Evolutionary conservation across 768 basidiomycete species (phyloP).

Genomic region (Rhodotorula sphaerocarpa): DNA sequence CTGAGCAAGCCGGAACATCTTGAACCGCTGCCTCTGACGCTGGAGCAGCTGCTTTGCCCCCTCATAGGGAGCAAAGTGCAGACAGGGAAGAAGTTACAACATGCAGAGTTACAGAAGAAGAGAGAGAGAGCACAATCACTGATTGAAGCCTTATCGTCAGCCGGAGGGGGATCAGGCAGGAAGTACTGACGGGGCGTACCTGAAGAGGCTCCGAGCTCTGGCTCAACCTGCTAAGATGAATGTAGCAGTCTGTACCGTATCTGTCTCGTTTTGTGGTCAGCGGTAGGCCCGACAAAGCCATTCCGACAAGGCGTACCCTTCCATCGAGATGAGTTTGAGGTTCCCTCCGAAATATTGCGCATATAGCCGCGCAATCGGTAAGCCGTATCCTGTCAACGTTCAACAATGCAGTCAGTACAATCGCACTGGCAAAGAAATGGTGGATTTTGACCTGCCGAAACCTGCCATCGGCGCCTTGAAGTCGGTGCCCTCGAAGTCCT

Average conservation of each 20-base stretch:
- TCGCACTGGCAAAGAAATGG: not conserved
- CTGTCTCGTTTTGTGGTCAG: not conserved
- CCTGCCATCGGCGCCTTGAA: slow-evolving; percentile 96
- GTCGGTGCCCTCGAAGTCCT: slow-evolving; percentile 54
- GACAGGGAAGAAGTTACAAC: no score
- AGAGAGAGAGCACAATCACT: no score
- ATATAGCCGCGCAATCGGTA: slow-evolving; percentile 87
- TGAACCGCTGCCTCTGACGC: no score
- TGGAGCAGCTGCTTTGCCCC: no score
- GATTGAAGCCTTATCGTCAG: no score
- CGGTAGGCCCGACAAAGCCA: not conserved
- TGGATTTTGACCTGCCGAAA: slow-evolving; percentile 43
- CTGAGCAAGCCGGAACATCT: no score
- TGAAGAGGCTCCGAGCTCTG: slow-evolving; percentile 33
- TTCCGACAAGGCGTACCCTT: slow-evolving; percentile 51
- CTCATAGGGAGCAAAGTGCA: no score
- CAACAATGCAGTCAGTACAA: not conserved
- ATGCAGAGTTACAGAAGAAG: no score
- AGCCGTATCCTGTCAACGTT: slow-evolving; percentile 63
- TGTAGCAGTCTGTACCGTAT: slow-evolving; percentile 87
- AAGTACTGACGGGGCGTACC: no score
- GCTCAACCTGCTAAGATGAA: slow-evolving; percentile 50
- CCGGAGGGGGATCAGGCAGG: no score
- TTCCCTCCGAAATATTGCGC: slow-evolving; percentile 72
- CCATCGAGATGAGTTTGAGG: slow-evolving; percentile 89